Evolutionary conservation across 2,329 filamentous ascomycete species (phyloP), one percentile per base, ranked within the genome.

Genomic region (Colletotrichum aenigma): DNA sequence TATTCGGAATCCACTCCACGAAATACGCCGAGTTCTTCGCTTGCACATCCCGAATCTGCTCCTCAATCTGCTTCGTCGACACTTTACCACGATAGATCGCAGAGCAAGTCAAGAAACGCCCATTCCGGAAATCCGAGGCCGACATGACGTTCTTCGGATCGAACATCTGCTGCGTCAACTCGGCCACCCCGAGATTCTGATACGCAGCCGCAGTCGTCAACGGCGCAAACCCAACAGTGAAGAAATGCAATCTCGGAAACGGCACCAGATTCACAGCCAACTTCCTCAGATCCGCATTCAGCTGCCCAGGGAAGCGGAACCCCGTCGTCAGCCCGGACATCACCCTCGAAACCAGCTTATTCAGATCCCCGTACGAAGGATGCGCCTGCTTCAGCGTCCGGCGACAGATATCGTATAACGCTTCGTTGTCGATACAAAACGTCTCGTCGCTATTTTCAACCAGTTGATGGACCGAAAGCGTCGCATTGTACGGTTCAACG

Each of bases 81-180:
- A 99, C 95, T 91, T 98, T 98, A 84, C 97, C 97, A 88, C 97
- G 97, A 95, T 99, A 99, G 89, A 99, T 98, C 86, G 97, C 96
- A 87, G 94, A 98, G 94, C 97, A 99, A 81, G 97, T 99, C 84
- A 99, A 93, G 92, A 98, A 99, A 84, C 97, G 96, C 87, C 97
- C 97, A 88, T 98, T 98, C 83, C 97, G 95, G 95, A 98, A 99
- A 91, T 99, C 97, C 78, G 96, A 97, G 79, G 97, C 97, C 89
- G 97, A 96, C 97, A 99, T 99, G 96, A 99, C 98, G 93, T 99
- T 99, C 95, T 98, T 98, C 84, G 97, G 96, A 91, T 99, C 97
- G 91, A 98, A 99, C 96, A 99, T 98, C 89, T 99, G 97, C 91
- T 98, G 97, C 83, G 97, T 98, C 87, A 99, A 92, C 91, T 99